These are phyloP conservation scores for Tilletia caries DNA, from an alignment of 1,284 basidiomycete species.

Conservation along the genomic window DNA sequence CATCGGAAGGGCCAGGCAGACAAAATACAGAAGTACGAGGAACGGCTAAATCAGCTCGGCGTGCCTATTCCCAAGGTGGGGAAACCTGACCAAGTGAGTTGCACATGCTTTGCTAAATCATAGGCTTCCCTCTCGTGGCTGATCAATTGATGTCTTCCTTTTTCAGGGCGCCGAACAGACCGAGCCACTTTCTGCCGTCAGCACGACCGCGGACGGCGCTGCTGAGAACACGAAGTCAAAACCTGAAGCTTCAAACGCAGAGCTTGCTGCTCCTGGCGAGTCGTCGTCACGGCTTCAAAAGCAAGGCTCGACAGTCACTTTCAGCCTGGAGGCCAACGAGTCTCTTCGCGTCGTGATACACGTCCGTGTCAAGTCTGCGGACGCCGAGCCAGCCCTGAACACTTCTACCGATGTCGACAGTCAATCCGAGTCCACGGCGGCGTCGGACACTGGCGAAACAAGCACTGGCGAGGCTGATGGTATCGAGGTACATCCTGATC, in stretches of 20 bases:
- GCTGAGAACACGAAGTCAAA: not conserved
- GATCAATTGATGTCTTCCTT: too few relatives aligned
- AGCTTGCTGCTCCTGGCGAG: not conserved
- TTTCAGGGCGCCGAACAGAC: not conserved
- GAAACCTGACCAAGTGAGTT: not conserved
- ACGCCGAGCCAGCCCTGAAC: slow-evolving; percentile 23
- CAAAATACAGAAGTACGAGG: slow-evolving; percentile 59
- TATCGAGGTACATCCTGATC: slow-evolving; percentile 25
- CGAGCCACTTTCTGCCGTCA: slow-evolving; percentile 6
- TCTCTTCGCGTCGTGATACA: slow-evolving; percentile 43
- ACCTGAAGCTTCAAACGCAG: not conserved
- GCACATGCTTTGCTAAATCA: not conserved
- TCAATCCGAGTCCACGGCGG: not conserved
- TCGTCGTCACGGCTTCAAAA: slow-evolving; percentile 27
- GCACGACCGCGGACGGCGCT: not conserved
- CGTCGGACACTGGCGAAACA: not conserved
- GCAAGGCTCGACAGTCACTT: slow-evolving; percentile 39
- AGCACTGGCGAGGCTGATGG: not conserved
- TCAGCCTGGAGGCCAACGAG: slow-evolving; percentile 39
- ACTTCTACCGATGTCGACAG: slow-evolving; percentile 16
- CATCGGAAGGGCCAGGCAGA: slow-evolving; percentile 58
- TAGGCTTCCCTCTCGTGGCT: not conserved
- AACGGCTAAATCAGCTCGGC: slow-evolving; percentile 56
- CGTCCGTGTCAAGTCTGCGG: slow-evolving; percentile 30
- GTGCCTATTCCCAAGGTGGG: slow-evolving; percentile 26